Evolutionary conservation across 177 flowering plant species (phyloP).

Genomic region (Vitis hybrid): DNA sequence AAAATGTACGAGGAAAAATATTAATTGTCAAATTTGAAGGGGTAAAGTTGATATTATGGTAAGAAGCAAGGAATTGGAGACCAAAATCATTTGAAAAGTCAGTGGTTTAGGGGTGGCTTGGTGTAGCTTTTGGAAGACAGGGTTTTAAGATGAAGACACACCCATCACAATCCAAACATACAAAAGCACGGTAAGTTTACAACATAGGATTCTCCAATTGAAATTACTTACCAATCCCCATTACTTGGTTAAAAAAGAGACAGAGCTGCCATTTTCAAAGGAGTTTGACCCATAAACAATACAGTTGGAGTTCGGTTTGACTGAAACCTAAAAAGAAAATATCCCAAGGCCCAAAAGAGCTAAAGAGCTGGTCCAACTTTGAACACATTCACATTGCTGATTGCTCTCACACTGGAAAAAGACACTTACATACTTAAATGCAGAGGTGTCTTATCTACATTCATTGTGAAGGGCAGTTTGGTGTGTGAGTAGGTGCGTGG

Average conservation of each 20-base stretch:
- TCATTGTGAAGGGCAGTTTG: conserved; percentile 10
- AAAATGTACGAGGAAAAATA: too few relatives aligned
- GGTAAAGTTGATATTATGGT: too few relatives aligned
- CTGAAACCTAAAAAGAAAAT: background rate
- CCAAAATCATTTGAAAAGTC: too few relatives aligned
- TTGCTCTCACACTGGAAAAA: background rate
- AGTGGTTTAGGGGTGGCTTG: too few relatives aligned
- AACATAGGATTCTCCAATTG: conserved; percentile 7
- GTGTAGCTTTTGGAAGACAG: background rate
- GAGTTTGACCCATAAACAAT: conserved; percentile 2
- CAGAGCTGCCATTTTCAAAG: background rate
- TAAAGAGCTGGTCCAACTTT: conserved; percentile 8
- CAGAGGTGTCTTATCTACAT: background rate
- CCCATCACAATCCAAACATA: background rate
- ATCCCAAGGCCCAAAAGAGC: background rate
- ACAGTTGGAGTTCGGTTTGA: conserved; percentile 13
- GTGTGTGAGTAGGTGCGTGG: conserved; percentile 18
- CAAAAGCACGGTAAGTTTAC: background rate
- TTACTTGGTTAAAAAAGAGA: background rate
- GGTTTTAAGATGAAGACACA: too few relatives aligned
- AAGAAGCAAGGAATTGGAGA: too few relatives aligned
- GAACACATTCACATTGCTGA: conserved; percentile 7
- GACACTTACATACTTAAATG: background rate
- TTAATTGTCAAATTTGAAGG: too few relatives aligned
- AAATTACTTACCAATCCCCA: background rate